A percentile compares a stretch with the other conserved stretches of the same genome.
phyloP scores from a whole-genome alignment of 192 early-diverging fungal genomes.

The Mortierella hygrophila region DNA sequence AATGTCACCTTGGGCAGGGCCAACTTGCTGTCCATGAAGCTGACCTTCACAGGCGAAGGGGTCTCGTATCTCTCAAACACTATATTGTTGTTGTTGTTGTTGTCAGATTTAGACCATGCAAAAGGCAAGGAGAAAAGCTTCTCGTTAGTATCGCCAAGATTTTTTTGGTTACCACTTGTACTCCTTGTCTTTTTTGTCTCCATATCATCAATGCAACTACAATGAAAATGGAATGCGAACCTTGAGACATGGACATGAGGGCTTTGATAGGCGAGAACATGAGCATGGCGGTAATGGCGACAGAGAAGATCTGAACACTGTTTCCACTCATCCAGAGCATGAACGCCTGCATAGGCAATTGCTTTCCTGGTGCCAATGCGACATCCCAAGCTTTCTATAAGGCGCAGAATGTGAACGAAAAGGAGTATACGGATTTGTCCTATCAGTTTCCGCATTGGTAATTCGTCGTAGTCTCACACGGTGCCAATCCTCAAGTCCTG shows the following conservation, averaged over 20 bases:
- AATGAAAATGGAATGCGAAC: slow-evolving; percentile 42
- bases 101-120: neutral
- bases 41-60: slow-evolving; percentile 59
- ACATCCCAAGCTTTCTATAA: slow-evolving; percentile 97
- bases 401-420: neutral
- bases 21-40: slow-evolving; percentile 64
- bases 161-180: neutral
- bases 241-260: slow-evolving; percentile 76
- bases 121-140: neutral
- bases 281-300: slow-evolving; percentile 97
- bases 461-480: too few species aligned
- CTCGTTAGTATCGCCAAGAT: neutral
- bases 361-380: slow-evolving; percentile 89
- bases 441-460: neutral
- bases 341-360: slow-evolving; percentile 96
- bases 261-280: slow-evolving; percentile 88
- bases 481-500: neutral
- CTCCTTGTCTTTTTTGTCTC: neutral
- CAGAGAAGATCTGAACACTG: slow-evolving; percentile 94
- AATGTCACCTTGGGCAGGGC: slow-evolving; percentile 86
- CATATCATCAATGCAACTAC: neutral
- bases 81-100: slow-evolving; percentile 23
- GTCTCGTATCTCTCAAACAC: slow-evolving; percentile 85
- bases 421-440: neutral
- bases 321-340: slow-evolving; percentile 99